Evolutionary conservation across 495 filamentous ascomycete genomes (phyloP), one percentile per base, ranked within the genome.

Genomic region (Margaritispora aquatica): DNA sequence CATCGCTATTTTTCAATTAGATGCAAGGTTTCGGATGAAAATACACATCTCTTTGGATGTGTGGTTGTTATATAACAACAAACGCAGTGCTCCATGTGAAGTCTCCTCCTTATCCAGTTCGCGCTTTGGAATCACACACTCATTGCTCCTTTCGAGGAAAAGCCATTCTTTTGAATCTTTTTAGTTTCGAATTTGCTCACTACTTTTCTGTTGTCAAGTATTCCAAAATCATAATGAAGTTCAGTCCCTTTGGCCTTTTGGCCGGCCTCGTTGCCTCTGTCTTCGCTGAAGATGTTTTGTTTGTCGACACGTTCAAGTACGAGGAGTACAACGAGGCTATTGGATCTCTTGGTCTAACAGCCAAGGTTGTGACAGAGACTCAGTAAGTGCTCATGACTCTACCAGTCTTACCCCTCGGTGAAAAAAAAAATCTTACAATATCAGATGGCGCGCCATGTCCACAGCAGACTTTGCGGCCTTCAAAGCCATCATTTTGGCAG

Each of bases 401-500:
- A n/a, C n/a, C n/a, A n/a, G n/a, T n/a, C n/a, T n/a, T n/a, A n/a
- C n/a, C n/a, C n/a, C n/a, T 34, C 13, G 29, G 29, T 34, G 13
- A 13, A 13, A 44, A 2, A 15, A 17, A 2, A 3, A 15, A 3
- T 15, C 15, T 44, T 8, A 44, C 38, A 15, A n/a, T 44, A 8
- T 44, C 38, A 44, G 38, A 55, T 76, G 70, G 70, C 53, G 52
- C 17, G 34, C 67, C 21, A 68, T 76, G 69, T 68, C 66, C 1
- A 73, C 68, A 15, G 57, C 63, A 19, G 72, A 76, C 44, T 72
- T 72, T 57, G 67, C 71, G 19, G 57, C 54, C 21, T 76, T 62
- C 63, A 75, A 73, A 58, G 73, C 73, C 13, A 68, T 76, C 47
- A 60, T 76, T 36, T 59, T 76, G 27, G 64, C 65, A 4, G 73